Evolutionary conservation across 169 alveolate genomes (phyloP).

Genomic region (Eimeria brunetti): DNA sequence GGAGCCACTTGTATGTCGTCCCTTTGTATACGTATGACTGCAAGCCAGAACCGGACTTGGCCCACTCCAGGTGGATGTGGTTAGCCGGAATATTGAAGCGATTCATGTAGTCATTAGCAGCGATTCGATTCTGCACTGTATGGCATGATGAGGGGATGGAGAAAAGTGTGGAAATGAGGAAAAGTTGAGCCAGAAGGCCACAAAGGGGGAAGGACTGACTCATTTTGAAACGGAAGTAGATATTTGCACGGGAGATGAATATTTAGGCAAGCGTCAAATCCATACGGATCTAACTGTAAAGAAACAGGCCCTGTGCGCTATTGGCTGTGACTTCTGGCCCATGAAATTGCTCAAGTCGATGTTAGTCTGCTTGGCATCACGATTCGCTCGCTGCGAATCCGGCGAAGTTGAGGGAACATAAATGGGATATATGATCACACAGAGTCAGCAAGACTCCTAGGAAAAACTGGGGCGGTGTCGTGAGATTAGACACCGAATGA

Average conservation of each 20-base stretch:
- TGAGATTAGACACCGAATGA: neutral
- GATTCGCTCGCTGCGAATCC: neutral
- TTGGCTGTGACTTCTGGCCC: neutral
- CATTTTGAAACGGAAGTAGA: constrained; percentile 23
- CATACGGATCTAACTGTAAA: constrained; percentile 2
- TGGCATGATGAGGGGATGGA: constrained; percentile 6
- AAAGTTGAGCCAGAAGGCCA: constrained; percentile 38
- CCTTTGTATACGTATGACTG: neutral
- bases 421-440: neutral
- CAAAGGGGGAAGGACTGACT: neutral
- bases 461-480: neutral
- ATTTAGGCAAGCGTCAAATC: neutral
- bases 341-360: constrained; percentile 12
- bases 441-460: neutral
- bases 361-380: neutral
- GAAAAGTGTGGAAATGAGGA: neutral
- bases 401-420: neutral
- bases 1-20: constrained; percentile 54
- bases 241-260: neutral
- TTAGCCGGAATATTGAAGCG: constrained; percentile 76
- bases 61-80: constrained; percentile 75
- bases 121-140: neutral
- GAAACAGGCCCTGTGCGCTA: neutral
- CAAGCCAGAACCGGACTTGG: constrained; percentile 37
- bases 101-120: constrained; percentile 69